Evolutionary conservation across 148 eudicot genomes (phyloP).

Genomic region (Heliamphora exappendiculata): DNA sequence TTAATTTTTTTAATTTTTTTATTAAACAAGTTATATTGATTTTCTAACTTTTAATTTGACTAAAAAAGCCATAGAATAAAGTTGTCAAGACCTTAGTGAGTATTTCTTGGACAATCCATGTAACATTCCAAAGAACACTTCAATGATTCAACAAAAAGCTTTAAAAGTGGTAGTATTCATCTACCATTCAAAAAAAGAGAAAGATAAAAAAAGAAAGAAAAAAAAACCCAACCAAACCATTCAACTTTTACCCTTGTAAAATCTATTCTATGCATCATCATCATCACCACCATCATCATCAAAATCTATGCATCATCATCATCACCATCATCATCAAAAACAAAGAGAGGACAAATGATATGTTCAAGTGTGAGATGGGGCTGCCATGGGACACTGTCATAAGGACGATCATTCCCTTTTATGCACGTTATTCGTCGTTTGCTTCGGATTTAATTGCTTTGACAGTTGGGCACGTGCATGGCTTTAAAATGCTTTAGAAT

Average conservation of each 20-base stretch:
- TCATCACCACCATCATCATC: background rate
- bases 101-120: too few relatives aligned
- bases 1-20: too few relatives aligned
- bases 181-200: constrained; percentile 18
- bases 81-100: background rate
- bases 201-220: too few relatives aligned
- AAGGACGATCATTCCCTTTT: constrained; percentile 24
- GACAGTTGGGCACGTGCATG: constrained; percentile 28
- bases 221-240: constrained; percentile 11
- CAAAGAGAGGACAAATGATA: background rate
- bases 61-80: background rate
- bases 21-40: background rate
- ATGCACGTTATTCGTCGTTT: constrained; percentile 20
- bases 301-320: background rate
- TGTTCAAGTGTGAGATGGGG: constrained; percentile 4
- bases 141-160: constrained; percentile 2
- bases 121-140: too few relatives aligned
- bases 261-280: background rate
- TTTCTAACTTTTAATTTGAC: background rate
- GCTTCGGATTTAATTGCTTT: constrained; percentile 15
- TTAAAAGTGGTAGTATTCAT: constrained; percentile 15
- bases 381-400: background rate
- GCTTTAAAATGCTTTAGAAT: background rate
- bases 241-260: background rate
- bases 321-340: background rate